Base-by-base conservation (phyloP, 208 protist genomes). In the Sergeia podlipaevii region DNA sequence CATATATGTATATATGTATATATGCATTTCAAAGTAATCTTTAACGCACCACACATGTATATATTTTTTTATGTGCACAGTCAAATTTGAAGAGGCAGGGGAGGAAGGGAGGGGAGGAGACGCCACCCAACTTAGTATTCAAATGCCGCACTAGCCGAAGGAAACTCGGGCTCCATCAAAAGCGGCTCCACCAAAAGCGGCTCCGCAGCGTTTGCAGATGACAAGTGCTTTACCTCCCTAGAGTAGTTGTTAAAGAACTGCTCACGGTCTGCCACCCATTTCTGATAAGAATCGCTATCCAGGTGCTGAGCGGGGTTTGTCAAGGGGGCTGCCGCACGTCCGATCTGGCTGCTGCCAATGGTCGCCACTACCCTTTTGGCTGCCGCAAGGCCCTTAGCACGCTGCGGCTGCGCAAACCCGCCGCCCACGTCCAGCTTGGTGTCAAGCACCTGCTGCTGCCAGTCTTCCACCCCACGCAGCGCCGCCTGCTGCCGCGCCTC, bases 261-360 rank as follows among this genome's bases (percentile, higher is more conserved):
- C 50, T 93, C 85, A 26, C 81, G 74, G 56, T 88, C 51, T 1
- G 23, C 37, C 10, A 74, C 47, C 78, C 75, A 93, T 33, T 41
- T 20, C 45, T 82, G 26, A 47, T 83, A 85, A 18, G 79, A 74
- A 7, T 59, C 52, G 2, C 27, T 18, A 32, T 29, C 66, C 73
- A 93, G 52, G 2, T 53, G 7, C 7, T 53, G 27, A 10, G 70
- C 43, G 17, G 85, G 81, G 50, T 67, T 79, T 26, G 56, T 45
- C 42, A 93, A 72, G 15, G 81, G 85, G 18, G 54, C 42, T 0
- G 81, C 46, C 3, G 58, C 28, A 24, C 70, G 64, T 41, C 79
- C 81, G 3, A 90, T 47, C 42, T 84, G 71, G 8, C 33, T 59
- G 15, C 69, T 54, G 37, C 81, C 85, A 30, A 88, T 68, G 10